A percentile compares a stretch with the other conserved stretches of the same genome.
phyloP scores from a whole-genome alignment of 306 rosid species.

The Vigna nakashimae region DNA sequence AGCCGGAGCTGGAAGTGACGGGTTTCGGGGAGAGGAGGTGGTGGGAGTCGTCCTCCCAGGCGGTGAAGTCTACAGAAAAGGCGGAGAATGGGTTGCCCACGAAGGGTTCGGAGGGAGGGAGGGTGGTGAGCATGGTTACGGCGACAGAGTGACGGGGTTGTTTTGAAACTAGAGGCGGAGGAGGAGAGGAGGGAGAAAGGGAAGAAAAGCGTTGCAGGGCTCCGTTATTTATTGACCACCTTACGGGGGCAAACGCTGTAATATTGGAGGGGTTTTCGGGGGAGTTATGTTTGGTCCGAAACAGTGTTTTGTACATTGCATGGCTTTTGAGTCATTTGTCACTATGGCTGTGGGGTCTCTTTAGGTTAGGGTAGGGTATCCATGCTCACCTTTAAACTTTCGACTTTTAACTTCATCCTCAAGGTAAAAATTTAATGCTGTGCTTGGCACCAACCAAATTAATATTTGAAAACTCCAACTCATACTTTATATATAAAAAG shows the following conservation, averaged over 20 bases:
- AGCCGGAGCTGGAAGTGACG: conserved; percentile 52
- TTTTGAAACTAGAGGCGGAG: conserved; percentile 40
- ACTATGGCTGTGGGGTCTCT: conserved; percentile 54
- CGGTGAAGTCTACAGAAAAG: conserved; percentile 51
- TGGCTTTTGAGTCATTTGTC: conserved; percentile 80
- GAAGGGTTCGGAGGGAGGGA: conserved; percentile 53
- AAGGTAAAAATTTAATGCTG: not conserved
- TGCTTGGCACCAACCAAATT: too few species aligned
- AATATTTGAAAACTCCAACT: too few species aligned
- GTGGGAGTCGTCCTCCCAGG: conserved; percentile 55
- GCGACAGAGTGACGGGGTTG: conserved; percentile 29
- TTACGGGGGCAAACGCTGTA: not conserved
- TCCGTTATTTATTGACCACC: conserved; percentile 56
- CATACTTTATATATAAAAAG: too few species aligned
- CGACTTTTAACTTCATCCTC: conserved; percentile 50
- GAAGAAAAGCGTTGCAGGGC: conserved; percentile 70
- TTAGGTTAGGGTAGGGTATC: conserved; percentile 17
- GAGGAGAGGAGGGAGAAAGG: conserved; percentile 75
- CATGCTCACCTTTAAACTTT: not conserved
- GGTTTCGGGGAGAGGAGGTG: conserved; percentile 47
- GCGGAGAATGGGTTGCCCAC: conserved; percentile 57
- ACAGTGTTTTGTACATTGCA: conserved; percentile 12
- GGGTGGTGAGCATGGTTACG: conserved; percentile 64
- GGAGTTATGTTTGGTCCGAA: conserved; percentile 45
- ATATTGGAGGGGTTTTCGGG: not conserved